Evolutionary conservation across 345 rosid genomes (phyloP), one percentile per base, ranked within the genome.

Genomic region (Eucalyptus curtisii): DNA sequence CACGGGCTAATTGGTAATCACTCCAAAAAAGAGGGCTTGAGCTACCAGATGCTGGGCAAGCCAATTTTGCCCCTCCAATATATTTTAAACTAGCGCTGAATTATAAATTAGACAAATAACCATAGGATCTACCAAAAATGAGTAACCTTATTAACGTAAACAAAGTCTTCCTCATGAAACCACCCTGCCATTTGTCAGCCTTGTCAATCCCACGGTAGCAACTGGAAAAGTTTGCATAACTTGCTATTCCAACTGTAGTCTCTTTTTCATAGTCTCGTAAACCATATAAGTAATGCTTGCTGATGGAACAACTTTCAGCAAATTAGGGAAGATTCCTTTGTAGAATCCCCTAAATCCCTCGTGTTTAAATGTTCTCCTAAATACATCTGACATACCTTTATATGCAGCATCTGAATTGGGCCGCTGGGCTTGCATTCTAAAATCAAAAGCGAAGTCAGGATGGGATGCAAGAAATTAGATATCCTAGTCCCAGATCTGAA

Each of bases 341-440:
- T 96, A 97, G 71, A 95, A 94, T 82, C 98, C 99, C 91, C 92
- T 92, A 59, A 90, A 89, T 53, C 98, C 97, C 93, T 97, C 99
- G 20, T 90, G 93, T 88, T 88, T 91, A 86, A 95, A 91, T 24
- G 99, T 97, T 92, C 92, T 95, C 93, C 91, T 92, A 89, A 96
- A 97, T 37, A 95, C 95, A 88, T 95, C 99, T 5, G 94, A 91
- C 99, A 97, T 96, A 31, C 98, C 93, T 89, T 91, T 90, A 86
- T 93, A 95, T 71, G 96, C 93, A 86, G 90, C 90, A 9, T 93
- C 93, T 11, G 93, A 59, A 81, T 89, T 86, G 33, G 94, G 53
- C 50, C 91, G 93, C 81, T 97, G 97, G 57, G 99, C 99, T 95
- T 96, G 99, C 99, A 97, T 93, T 93, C 98, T 97, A 92, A 84